Percentiles rank a stretch among this genome's conserved stretches.
Evolutionary conservation across 345 rosid genomes (phyloP).

Genomic region (Raphanus sativus): DNA sequence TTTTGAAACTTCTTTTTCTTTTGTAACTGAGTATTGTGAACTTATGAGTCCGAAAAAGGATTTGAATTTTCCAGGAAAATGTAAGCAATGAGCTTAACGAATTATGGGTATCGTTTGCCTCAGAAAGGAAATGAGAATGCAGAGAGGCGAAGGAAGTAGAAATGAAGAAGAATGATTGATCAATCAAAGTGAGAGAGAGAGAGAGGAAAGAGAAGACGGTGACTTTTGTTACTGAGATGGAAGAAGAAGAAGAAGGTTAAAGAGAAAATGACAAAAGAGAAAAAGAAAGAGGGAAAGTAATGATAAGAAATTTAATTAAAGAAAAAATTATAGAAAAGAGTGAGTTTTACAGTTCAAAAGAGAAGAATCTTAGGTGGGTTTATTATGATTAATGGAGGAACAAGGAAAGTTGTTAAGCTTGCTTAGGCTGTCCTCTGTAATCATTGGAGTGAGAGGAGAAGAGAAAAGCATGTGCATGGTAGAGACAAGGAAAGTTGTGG

Average conservation of each 20-base stretch:
- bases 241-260: not conserved
- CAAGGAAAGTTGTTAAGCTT: conserved; percentile 42
- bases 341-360: conserved; percentile 40
- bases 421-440: conserved; percentile 41
- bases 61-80: conserved; percentile 4
- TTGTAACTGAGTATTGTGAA: not conserved
- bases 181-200: conserved; percentile 28
- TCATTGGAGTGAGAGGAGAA: conserved; percentile 40
- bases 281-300: conserved; percentile 25
- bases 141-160: not conserved
- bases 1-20: not conserved
- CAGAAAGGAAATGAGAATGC: conserved; percentile 18
- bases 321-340: not conserved
- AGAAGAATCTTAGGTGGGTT: conserved; percentile 34
- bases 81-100: conserved; percentile 11
- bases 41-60: not conserved
- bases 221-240: conserved; percentile 31
- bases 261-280: conserved; percentile 31
- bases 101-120: not conserved
- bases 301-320: conserved; percentile 15
- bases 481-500: conserved; percentile 37
- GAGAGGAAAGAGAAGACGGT: conserved; percentile 32
- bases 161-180: conserved; percentile 26
- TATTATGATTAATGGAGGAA: conserved; percentile 22
- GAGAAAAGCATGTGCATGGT: conserved; percentile 33